Conservation (phyloP, 169 alveolate species). For the Eimeria mitis region DNA sequence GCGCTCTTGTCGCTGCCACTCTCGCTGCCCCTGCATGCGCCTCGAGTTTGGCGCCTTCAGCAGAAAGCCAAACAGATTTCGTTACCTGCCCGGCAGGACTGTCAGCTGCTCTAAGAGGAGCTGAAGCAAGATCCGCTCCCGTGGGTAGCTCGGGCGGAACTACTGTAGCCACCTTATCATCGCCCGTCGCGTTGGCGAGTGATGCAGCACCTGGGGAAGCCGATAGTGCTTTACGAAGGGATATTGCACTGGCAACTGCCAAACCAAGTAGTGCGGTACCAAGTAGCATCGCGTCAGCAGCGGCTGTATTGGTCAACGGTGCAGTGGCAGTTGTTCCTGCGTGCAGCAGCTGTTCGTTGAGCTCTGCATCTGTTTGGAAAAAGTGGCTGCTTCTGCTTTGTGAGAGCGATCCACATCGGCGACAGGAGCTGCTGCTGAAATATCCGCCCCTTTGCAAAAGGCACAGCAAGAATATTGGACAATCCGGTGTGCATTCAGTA, state of each 20-base stretch:
- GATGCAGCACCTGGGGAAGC: neutral
- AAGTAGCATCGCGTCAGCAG: neutral
- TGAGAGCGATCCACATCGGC: conserved; percentile 33
- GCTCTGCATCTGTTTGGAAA: conserved; percentile 7
- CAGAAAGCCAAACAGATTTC: neutral
- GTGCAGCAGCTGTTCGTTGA: conserved; percentile 52
- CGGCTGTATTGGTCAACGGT: neutral
- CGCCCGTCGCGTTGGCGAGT: neutral
- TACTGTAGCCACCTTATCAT: neutral
- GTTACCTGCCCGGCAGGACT: neutral
- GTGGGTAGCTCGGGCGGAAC: neutral
- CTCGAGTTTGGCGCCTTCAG: neutral
- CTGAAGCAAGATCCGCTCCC: neutral
- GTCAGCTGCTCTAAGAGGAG: neutral
- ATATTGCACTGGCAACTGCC: neutral
- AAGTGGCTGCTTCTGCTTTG: conserved; percentile 36
- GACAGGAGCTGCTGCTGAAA: conserved; percentile 24
- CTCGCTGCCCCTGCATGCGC: neutral
- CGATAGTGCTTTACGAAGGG: neutral
- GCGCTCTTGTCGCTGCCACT: neutral
- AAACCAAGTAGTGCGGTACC: neutral
- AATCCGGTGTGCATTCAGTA: conserved; percentile 5
- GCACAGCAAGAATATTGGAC: neutral
- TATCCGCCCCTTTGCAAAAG: conserved; percentile 31
- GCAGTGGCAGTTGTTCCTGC: conserved; percentile 36